Conservation (phyloP, 2,329 filamentous ascomycete species). For the Cytospora piceae region DNA sequence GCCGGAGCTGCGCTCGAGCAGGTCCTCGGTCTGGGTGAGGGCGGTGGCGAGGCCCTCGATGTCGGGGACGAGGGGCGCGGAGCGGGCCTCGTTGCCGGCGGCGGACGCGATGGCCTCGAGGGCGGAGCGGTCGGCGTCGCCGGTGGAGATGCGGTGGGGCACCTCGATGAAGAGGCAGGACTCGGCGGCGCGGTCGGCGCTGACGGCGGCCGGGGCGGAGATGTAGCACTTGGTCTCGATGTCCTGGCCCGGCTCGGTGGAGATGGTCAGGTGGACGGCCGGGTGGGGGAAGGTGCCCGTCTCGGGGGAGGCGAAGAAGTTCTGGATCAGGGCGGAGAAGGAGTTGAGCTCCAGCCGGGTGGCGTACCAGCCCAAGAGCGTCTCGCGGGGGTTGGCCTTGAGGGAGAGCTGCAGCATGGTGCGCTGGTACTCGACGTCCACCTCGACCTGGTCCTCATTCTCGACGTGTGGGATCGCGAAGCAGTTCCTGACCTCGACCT, state of each 20-base stretch:
- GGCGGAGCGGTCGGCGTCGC: slow-evolving; percentile 61
- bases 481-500: slow-evolving; percentile 93
- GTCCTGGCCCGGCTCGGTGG: slow-evolving; percentile 83
- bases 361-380: slow-evolving; percentile 97
- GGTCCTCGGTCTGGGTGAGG: slow-evolving; percentile 82
- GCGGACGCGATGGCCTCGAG: slow-evolving; percentile 85
- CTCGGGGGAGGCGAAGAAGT: slow-evolving; percentile 97
- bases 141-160: slow-evolving; percentile 90
- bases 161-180: slow-evolving; percentile 98
- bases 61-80: slow-evolving; percentile 77
- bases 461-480: slow-evolving; percentile 99
- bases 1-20: slow-evolving; percentile 87
- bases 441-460: slow-evolving; percentile 97
- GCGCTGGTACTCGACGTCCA: slow-evolving; percentile 99
- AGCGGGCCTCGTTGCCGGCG: slow-evolving; percentile 76
- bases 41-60: slow-evolving; percentile 87
- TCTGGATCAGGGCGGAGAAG: slow-evolving; percentile 98
- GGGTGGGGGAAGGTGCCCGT: slow-evolving; percentile 97
- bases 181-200: slow-evolving; percentile 90
- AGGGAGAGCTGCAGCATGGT: slow-evolving; percentile 96
- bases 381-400: slow-evolving; percentile 90
- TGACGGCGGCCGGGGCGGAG: slow-evolving; percentile 91
- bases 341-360: slow-evolving; percentile 96
- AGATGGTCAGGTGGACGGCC: slow-evolving; percentile 95
- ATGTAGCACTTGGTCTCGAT: slow-evolving; percentile 95